Percentiles rank a stretch among this genome's conserved stretches.
Conservation (phyloP, 768 basidiomycete genomes). For the Trametes villosa region DNA sequence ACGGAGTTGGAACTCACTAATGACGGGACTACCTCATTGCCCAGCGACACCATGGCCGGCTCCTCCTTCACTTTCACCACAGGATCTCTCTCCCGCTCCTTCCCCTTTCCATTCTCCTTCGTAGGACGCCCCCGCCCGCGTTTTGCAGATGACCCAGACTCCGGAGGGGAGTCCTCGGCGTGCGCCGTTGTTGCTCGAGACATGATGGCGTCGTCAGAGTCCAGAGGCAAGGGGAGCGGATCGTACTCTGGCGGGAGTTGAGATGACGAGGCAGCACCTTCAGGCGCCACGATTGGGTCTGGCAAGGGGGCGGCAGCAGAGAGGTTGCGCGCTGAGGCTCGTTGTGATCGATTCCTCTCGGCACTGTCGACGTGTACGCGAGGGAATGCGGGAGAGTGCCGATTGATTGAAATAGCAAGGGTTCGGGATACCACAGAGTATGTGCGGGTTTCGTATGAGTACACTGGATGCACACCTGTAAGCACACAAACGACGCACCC, state of each 20-base stretch:
- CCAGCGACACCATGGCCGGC: slow-evolving; percentile 42
- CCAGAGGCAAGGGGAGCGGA: slow-evolving; percentile 52
- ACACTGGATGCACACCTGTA: slow-evolving; percentile 23
- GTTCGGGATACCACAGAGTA: not conserved
- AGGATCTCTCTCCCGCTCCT: slow-evolving; percentile 47
- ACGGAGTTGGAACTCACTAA: slow-evolving; percentile 41
- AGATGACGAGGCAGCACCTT: slow-evolving; percentile 42
- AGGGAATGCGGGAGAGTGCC: not conserved
- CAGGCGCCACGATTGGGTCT: slow-evolving; percentile 22
- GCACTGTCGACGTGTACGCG: slow-evolving; percentile 10
- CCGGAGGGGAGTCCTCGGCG: slow-evolving; percentile 30
- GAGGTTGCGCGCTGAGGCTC: slow-evolving; percentile 33
- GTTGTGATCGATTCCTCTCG: slow-evolving; percentile 31
- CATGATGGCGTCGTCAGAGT: slow-evolving; percentile 60
- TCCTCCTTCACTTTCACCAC: slow-evolving; percentile 51
- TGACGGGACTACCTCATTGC: slow-evolving; percentile 39
- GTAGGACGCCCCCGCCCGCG: slow-evolving; percentile 9
- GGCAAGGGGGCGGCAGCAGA: slow-evolving; percentile 16
- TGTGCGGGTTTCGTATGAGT: slow-evolving; percentile 15
- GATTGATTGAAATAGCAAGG: not conserved
- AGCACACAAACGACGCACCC: slow-evolving; percentile 53
- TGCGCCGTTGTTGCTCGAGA: slow-evolving; percentile 63
- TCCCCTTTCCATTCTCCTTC: slow-evolving; percentile 46
- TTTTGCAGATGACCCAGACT: slow-evolving; percentile 9
- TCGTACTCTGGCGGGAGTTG: slow-evolving; percentile 60